Conservation (phyloP, 2,329 filamentous ascomycete genomes). For the Epichloe hybrida region DNA sequence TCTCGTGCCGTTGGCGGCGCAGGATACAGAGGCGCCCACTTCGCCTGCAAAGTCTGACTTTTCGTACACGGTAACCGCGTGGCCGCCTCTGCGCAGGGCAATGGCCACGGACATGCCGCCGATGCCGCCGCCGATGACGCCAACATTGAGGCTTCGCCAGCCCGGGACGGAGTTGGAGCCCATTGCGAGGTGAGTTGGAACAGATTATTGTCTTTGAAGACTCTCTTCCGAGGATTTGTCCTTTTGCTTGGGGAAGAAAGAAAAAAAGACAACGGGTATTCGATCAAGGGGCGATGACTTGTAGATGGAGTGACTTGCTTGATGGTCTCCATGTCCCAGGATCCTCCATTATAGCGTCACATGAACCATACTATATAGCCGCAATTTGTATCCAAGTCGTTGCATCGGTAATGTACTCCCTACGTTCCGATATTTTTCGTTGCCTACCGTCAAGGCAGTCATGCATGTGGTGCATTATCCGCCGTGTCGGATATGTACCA, state of each 20-base stretch:
- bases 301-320: no score
- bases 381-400: not conserved
- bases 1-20: slow-evolving; percentile 55
- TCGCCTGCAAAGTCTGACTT: slow-evolving; percentile 53
- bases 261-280: no score
- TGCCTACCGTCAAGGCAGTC: no score
- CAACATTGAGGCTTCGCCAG: slow-evolving; percentile 32
- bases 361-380: not conserved
- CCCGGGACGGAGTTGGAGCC: slow-evolving; percentile 12
- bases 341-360: not conserved
- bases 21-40: slow-evolving; percentile 53
- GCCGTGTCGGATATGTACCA: no score
- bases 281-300: no score
- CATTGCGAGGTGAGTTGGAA: slow-evolving; percentile 9
- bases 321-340: not conserved
- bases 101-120: slow-evolving; percentile 34
- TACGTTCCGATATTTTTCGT: not conserved
- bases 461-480: no score
- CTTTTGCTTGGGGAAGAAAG: no score
- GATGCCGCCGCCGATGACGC: slow-evolving; percentile 33
- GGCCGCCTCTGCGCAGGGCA: slow-evolving; percentile 32
- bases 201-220: no score
- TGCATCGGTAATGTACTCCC: not conserved
- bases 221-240: no score
- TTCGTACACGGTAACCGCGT: slow-evolving; percentile 48